Conservation (phyloP, 257 asterid species). For the Oldenlandia corymbosa region DNA sequence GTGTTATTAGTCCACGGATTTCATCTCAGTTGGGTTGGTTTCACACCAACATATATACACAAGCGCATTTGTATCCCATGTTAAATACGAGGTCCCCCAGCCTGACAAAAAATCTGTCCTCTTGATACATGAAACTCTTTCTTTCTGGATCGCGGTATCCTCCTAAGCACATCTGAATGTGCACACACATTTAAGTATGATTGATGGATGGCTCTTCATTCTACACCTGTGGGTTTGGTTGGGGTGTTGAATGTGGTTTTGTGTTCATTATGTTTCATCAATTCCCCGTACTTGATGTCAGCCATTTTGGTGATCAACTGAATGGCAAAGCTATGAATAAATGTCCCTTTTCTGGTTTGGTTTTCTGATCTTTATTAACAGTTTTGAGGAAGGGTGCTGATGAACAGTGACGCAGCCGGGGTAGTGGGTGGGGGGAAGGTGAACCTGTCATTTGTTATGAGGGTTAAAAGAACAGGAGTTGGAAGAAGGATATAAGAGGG, state of each 20-base stretch:
- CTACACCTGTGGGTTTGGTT: constrained; percentile 1
- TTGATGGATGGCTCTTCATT: no score
- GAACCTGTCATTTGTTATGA: constrained; percentile 5
- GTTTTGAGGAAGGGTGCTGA: no score
- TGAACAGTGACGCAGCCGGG: no score
- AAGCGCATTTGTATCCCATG: constrained; percentile 15
- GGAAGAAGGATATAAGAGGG: constrained; percentile 9
- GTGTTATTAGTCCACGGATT: neutral
- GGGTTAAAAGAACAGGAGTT: constrained; percentile 10
- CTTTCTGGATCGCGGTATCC: neutral
- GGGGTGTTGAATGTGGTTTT: constrained; percentile 8
- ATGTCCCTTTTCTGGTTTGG: neutral
- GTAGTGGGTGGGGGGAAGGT: neutral
- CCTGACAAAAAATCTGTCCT: neutral
- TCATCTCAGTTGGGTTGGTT: constrained; percentile 6
- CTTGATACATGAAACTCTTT: neutral
- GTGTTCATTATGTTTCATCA: neutral
- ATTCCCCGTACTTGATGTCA: constrained; percentile 2
- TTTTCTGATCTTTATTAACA: no score
- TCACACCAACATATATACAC: constrained; percentile 2
- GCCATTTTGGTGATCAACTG: neutral
- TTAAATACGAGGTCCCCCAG: constrained; percentile 3
- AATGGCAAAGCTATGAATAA: neutral
- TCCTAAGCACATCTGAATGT: neutral
- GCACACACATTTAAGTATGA: no score